These are phyloP conservation scores for Zasmidium cellare DNA, from an alignment of 2,329 filamentous ascomycete species.

Conservation along the genomic window DNA sequence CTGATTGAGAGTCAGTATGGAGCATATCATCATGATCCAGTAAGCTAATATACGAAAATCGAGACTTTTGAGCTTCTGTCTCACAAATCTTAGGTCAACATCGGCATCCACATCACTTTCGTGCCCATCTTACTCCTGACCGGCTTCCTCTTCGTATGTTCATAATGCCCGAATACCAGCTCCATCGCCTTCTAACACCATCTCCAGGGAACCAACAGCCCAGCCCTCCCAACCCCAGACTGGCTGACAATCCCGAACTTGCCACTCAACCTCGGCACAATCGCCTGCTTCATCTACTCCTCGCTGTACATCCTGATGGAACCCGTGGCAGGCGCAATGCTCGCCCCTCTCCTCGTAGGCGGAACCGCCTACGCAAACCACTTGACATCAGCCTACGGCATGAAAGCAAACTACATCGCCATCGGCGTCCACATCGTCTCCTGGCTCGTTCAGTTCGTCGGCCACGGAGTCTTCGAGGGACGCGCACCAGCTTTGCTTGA, in stretches of 20 bases:
- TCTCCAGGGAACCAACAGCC: conserved; percentile 58
- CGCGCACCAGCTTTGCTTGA: conserved; percentile 86
- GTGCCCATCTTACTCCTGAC: conserved; percentile 75
- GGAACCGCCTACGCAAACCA: conserved; percentile 76
- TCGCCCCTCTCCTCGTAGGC: conserved; percentile 74
- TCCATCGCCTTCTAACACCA: background rate
- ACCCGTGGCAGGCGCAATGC: conserved; percentile 79
- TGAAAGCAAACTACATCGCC: conserved; percentile 64
- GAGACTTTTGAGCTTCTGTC: too few relatives aligned
- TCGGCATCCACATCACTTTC: conserved; percentile 76
- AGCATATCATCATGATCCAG: conserved; percentile 75
- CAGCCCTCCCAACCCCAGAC: conserved; percentile 55
- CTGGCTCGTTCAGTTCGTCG: conserved; percentile 89
- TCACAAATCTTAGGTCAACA: conserved; percentile 59
- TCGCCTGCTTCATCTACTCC: conserved; percentile 64
- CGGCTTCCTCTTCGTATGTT: conserved; percentile 68
- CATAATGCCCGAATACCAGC: background rate
- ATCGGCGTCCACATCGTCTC: conserved; percentile 68
- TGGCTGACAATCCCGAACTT: conserved; percentile 57
- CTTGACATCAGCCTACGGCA: conserved; percentile 64
- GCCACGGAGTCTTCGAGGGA: conserved; percentile 85
- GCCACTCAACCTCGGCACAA: conserved; percentile 60
- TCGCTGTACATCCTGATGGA: conserved; percentile 88
- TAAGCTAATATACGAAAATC: too few relatives aligned
- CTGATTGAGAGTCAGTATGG: conserved; percentile 75